Evolutionary conservation across 2,329 filamentous ascomycete genomes (phyloP), one percentile per base, ranked within the genome.

Genomic region (Pyricularia sp.): DNA sequence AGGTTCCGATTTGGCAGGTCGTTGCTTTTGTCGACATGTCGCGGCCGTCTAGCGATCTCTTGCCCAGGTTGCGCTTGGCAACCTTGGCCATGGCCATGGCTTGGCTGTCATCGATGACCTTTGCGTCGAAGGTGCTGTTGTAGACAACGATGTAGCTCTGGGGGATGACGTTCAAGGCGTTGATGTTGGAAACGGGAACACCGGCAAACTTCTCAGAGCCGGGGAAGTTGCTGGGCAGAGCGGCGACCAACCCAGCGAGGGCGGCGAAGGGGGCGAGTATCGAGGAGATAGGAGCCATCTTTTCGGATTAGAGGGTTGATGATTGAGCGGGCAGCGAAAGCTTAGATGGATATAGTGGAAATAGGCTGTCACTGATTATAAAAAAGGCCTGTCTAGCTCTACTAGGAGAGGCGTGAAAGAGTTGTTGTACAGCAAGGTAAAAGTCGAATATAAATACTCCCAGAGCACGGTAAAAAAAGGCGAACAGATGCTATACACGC

Each of bases 71-170:
- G 72, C 86, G 85, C 78, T 85, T 88, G 75, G 83, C 79, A 69
- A 90, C 76, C 64, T 82, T 76, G 61, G 80, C 74, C 69, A 79
- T 81, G 73, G 88, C 81, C 69, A 77, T 79, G 36, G 79, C 76
- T 74, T 86, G 78, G 76, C 87, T 84, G 66, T 81, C 68, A 12
- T 79, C 76, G 73, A 89, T 83, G 55, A 79, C 78, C 20, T 81
- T 81, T 26, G 82, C 78, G 71, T 78, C 79, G 72, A 82, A 83
- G 69, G 81, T 83, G 71, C 80, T 80, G 76, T 89, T 86, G 80
- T 88, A 90, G 69, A 90, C 86, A 68, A 90, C 86, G 71, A 90
- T 89, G 77, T 88, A 90, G 66, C 81, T 80, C 78, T 86, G 83
- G 50, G 84, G 78, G 65, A 89, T 82, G 70, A 84, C 77, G 73